Evolutionary conservation across 176 grass and related monocot species (phyloP).

Genomic region (Alopecurus myosuroides): DNA sequence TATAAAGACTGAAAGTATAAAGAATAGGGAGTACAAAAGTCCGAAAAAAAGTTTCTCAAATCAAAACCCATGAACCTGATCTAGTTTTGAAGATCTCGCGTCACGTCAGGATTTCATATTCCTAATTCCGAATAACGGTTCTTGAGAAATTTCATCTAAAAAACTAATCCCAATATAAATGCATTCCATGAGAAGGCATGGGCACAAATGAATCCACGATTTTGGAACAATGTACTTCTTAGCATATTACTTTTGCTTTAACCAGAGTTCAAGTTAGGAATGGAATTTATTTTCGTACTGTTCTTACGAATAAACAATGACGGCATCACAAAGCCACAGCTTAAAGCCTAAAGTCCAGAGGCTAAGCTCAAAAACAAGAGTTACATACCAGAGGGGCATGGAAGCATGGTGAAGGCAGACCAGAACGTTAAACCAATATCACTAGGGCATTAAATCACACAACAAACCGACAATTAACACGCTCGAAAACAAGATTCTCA

Average conservation of each 20-base stretch:
- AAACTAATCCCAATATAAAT: no score
- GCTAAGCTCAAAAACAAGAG: not conserved
- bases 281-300: not conserved
- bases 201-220: not conserved
- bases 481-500: not conserved
- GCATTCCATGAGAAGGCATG: no score
- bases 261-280: not conserved
- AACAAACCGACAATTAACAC: not conserved
- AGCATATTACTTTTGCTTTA: not conserved
- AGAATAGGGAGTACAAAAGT: no score
- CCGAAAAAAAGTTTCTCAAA: no score
- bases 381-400: not conserved
- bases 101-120: no score
- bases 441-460: not conserved
- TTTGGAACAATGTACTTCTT: not conserved
- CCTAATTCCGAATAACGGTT: no score
- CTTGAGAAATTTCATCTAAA: no score
- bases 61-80: no score
- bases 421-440: not conserved
- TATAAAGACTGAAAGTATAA: no score
- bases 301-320: not conserved
- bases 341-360: not conserved
- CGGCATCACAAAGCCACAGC: not conserved
- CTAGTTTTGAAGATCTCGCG: no score
- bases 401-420: not conserved